Base-by-base conservation (phyloP, 306 rosid genomes). In the Calophaca sinica region DNA sequence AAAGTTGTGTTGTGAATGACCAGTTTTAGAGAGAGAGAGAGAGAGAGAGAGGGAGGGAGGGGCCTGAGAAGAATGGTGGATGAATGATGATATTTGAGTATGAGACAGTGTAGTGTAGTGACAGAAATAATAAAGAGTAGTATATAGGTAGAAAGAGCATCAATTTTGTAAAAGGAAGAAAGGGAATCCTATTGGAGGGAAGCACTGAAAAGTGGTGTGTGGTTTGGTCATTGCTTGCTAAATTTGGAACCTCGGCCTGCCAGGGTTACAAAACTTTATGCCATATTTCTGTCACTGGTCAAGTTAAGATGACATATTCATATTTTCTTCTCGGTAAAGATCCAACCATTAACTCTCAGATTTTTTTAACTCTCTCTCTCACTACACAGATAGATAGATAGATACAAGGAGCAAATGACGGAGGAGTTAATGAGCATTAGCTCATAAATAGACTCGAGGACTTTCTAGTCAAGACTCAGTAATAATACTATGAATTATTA, bases 221-320 rank as follows among this genome's bases (percentile, higher is more conserved):
- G 84, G 81, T 70, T 86, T 73, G 98, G 96, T 88, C 88, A 89
- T 72, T 70, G 48, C 46, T 78, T 85, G 72, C 94, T 81, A 85
- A 73, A 79, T 58, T 32, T 82, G 81, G 91, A 85, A 89, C 85
- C 85, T 83, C 86, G 78, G 70, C 85, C 80, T 79, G 88, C 78
- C 81, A 81, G 85, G 84, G 78, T 83, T 83, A 76, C 70, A 76
- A 82, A 79, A 82, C 85, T 87, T 89, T 87, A 71, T 83, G 85
- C 90, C 80, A 85, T 89, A 73, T 87, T 82, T 67, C 89, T 83
- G 85, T 84, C 89, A 87, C 87, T 80, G 74, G 84, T 80, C 82
- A 70, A 74, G 85, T 85, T 81, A 81, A 14, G 70, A 78, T 65
- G 76, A 80, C 85, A 73, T 70, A 65, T 70, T 79, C 77, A 78